phyloP scores from a whole-genome alignment of 2,329 filamentous ascomycete species.

The Penicillium nordicum region DNA sequence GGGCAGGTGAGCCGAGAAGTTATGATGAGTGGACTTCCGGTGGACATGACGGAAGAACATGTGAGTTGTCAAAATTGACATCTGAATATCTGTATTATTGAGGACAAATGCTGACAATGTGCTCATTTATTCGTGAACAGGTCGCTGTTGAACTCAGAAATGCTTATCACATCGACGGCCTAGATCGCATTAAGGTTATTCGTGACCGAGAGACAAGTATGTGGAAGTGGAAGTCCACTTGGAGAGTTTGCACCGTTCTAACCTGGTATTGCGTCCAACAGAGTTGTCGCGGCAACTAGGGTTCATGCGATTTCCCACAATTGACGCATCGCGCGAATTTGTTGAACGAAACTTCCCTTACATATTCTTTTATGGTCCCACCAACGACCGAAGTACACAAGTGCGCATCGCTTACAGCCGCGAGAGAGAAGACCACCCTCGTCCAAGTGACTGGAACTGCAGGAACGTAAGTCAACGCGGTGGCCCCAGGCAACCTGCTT shows the following conservation, averaged over 20 bases:
- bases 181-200: slow-evolving; percentile 58
- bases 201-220: slow-evolving; percentile 57
- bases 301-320: slow-evolving; percentile 53
- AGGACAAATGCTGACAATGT: not conserved
- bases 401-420: slow-evolving; percentile 54
- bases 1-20: slow-evolving; percentile 48
- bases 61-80: slow-evolving; percentile 36
- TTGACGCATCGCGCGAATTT: slow-evolving; percentile 52
- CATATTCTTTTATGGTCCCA: slow-evolving; percentile 50
- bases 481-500: not conserved
- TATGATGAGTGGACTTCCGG: slow-evolving; percentile 50
- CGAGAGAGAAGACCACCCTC: slow-evolving; percentile 51
- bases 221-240: slow-evolving; percentile 3
- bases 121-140: slow-evolving; percentile 37
- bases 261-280: slow-evolving; percentile 24
- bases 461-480: slow-evolving; percentile 41
- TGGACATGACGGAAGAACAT: slow-evolving; percentile 51
- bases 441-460: slow-evolving; percentile 56
- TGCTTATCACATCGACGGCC: slow-evolving; percentile 49
- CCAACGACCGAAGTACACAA: slow-evolving; percentile 42
- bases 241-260: not conserved
- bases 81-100: not conserved
- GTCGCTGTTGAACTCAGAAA: slow-evolving; percentile 55
- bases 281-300: slow-evolving; percentile 55
- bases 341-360: slow-evolving; percentile 51